phyloP scores from a whole-genome alignment of 805 yeast genomes.

The Pichia gijzeniarum region DNA sequence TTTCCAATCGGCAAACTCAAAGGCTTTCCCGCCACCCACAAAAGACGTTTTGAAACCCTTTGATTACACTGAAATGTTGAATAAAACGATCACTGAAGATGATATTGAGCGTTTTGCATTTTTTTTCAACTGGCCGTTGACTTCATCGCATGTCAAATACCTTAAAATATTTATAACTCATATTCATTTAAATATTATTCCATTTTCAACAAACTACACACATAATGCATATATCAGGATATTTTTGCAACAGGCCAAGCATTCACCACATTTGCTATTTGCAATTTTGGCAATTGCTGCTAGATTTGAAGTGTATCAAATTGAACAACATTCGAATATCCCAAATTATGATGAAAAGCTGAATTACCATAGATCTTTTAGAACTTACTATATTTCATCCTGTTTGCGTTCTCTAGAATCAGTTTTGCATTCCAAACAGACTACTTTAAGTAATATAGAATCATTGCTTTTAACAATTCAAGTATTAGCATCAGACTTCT shows the following conservation, averaged over 20 bases:
- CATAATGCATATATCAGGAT: conserved; percentile 30
- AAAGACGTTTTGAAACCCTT: conserved; percentile 8
- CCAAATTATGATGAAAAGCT: conserved; percentile 19
- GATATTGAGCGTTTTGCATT: conserved; percentile 25
- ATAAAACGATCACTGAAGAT: conserved; percentile 23
- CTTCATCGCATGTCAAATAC: conserved; percentile 30
- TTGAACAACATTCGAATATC: conserved; percentile 15
- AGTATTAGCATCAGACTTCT: conserved; percentile 58
- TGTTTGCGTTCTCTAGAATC: conserved; percentile 58
- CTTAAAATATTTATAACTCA: conserved; percentile 30
- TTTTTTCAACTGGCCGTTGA: conserved; percentile 26
- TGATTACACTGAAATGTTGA: conserved; percentile 26
- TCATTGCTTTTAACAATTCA: conserved; percentile 63
- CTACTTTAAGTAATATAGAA: conserved; percentile 52
- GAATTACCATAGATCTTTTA: conserved; percentile 49
- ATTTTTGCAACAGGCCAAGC: conserved; percentile 29
- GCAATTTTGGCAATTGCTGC: conserved; percentile 74
- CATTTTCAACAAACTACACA: conserved; percentile 31
- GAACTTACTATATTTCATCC: conserved; percentile 54
- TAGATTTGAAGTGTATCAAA: conserved; percentile 35
- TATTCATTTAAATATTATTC: conserved; percentile 30
- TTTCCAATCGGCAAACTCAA: background rate
- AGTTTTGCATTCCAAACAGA: conserved; percentile 36
- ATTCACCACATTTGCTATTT: conserved; percentile 58
- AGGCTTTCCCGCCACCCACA: conserved; percentile 9